Base-by-base conservation (phyloP, 495 filamentous ascomycete genomes). In the Podospora didyma region DNA sequence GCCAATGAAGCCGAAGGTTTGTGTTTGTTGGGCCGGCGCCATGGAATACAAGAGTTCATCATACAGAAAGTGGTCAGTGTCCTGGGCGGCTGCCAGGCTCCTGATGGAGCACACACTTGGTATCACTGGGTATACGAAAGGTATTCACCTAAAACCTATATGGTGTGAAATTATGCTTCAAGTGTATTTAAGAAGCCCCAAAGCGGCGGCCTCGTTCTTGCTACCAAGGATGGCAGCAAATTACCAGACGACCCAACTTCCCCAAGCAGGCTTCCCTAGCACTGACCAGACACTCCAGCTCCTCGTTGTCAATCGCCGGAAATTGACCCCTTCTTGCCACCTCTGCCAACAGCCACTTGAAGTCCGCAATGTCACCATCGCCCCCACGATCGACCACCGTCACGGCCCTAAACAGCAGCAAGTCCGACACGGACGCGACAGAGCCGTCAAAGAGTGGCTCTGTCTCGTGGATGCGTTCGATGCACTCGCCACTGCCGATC, bases 311-410 rank as follows among this genome's bases (percentile, higher is more conserved):
- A 28, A 56, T 50, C 47, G 39, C 53, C 23, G 52, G 58, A 20
- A 58, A 31, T 51, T 58, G 47, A 35, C 48, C 55, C 42, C 24
- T 46, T 58, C 39, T 50, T 26, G 39, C 55, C 55, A 46, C 55
- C 23, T n/a, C 53, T 1, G 65, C 46, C 51, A 53, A 54, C 39
- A 63, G 26, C 52, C 56, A 53, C 41, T 28, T 41, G 42, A 60
- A 63, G 57, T 56, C 58, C 23, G 23, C 10, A 20, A 53, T 37
- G 7, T 61, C 54, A 48, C 54, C 34, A 61, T 57, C 54, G 35
- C 54, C 41, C 34, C 58, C 58, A 52, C 58, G 58, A 47, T 61
- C 58, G 49, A 61, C 44, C 54, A 61, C 58, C 58, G 58, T 61
- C 54, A 31, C 41, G 58, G 58, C 54, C 28, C 54, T 58, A 22